Conservation (phyloP, 2,329 filamentous ascomycete genomes). For the Boeremia lycopersici region DNA sequence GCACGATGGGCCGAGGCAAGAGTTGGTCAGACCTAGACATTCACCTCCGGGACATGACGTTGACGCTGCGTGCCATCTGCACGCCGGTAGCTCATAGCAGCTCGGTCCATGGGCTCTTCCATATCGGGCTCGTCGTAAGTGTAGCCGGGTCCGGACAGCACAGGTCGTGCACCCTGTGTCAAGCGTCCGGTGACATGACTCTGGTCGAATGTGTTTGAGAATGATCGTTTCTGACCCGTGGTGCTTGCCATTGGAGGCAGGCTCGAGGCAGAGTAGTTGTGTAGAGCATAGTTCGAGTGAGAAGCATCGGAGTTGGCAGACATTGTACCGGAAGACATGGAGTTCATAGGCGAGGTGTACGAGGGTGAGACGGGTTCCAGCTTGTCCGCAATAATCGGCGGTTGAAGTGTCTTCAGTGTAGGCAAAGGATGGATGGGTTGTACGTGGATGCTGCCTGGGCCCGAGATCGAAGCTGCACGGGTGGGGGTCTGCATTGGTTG, state of each 20-base stretch:
- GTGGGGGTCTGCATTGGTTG: conserved; percentile 43
- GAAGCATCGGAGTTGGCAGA: conserved; percentile 42
- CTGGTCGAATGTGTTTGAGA: conserved; percentile 53
- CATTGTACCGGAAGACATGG: conserved; percentile 38
- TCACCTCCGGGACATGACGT: conserved; percentile 45
- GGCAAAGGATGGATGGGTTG: conserved; percentile 48
- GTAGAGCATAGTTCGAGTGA: conserved; percentile 32
- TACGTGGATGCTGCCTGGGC: conserved; percentile 35
- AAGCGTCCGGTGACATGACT: conserved; percentile 52
- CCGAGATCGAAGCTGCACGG: conserved; percentile 38
- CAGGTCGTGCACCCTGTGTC: conserved; percentile 53
- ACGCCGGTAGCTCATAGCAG: conserved; percentile 54
- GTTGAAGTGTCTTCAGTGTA: conserved; percentile 51
- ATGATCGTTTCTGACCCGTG: conserved; percentile 53
- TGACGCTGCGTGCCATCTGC: conserved; percentile 53
- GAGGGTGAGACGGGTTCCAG: conserved; percentile 54
- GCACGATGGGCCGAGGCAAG: not conserved
- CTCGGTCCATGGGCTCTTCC: conserved; percentile 48
- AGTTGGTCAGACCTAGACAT: conserved; percentile 23
- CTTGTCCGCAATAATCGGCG: conserved; percentile 40
- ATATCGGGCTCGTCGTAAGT: conserved; percentile 47
- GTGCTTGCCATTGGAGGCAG: conserved; percentile 30
- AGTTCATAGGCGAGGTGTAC: conserved; percentile 47
- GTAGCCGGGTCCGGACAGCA: conserved; percentile 37
- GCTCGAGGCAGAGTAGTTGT: conserved; percentile 36